Conservation (phyloP, 1,284 basidiomycete genomes). For the Cryptococcus sp. region DNA sequence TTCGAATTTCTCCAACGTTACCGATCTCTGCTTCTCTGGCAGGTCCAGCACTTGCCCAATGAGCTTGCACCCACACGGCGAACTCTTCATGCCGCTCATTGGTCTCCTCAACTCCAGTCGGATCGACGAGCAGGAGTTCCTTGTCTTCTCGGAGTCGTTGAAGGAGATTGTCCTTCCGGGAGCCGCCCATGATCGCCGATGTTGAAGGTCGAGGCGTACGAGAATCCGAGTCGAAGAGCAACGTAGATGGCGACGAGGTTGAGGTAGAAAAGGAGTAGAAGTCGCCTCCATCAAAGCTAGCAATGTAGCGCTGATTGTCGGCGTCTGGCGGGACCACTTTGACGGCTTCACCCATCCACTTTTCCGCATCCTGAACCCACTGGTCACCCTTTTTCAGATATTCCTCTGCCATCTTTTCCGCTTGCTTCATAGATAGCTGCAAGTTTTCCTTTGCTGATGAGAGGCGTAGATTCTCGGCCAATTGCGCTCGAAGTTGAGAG, state of each 20-base stretch:
- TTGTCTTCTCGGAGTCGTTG: constrained; percentile 69
- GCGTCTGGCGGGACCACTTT: constrained; percentile 79
- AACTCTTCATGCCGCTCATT: constrained; percentile 55
- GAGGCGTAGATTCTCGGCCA: constrained; percentile 62
- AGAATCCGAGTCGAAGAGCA: constrained; percentile 33
- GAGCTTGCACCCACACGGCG: constrained; percentile 57
- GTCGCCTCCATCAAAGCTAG: constrained; percentile 73
- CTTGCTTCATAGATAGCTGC: constrained; percentile 55
- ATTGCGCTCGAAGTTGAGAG: constrained; percentile 54
- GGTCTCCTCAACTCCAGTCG: constrained; percentile 55
- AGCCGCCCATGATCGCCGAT: constrained; percentile 32
- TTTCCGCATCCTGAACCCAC: constrained; percentile 64
- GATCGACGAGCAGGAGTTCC: constrained; percentile 69
- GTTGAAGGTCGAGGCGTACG: constrained; percentile 43
- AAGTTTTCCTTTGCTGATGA: constrained; percentile 40
- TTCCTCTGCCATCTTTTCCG: constrained; percentile 67
- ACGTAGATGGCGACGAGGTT: not conserved
- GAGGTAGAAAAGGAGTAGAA: constrained; percentile 58
- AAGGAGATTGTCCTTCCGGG: constrained; percentile 67
- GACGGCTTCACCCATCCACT: constrained; percentile 57
- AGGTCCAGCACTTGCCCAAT: constrained; percentile 45
- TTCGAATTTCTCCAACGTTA: constrained; percentile 57
- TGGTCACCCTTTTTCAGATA: constrained; percentile 66
- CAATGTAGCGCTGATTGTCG: constrained; percentile 42
- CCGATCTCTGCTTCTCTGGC: constrained; percentile 44